Conservation (phyloP, 108 stramenopile species). For the Tribonema minus region DNA sequence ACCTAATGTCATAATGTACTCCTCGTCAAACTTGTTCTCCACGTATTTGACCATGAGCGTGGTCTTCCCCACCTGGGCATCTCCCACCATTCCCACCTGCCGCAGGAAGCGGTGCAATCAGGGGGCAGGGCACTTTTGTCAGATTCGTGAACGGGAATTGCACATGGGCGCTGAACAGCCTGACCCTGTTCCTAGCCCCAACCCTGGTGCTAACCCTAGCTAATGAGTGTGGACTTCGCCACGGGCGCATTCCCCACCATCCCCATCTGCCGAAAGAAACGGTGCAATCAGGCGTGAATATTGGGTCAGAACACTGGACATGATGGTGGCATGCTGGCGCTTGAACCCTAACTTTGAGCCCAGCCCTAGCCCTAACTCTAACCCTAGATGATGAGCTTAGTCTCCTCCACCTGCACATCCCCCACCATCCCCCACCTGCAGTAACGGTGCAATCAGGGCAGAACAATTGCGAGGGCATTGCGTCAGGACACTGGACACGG, state of each 20-base stretch:
- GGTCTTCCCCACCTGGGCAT: constrained; percentile 63
- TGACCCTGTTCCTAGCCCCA: background rate
- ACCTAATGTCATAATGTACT: constrained; percentile 65
- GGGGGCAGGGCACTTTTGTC: background rate
- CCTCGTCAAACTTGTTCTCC: constrained; percentile 62
- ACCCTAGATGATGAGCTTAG: no score
- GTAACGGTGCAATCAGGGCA: no score
- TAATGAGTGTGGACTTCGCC: constrained; percentile 63
- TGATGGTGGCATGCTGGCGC: background rate
- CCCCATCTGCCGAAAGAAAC: constrained; percentile 31
- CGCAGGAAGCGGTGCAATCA: background rate
- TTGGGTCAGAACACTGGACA: background rate
- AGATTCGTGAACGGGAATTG: background rate
- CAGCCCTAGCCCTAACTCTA: no score
- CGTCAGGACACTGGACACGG: background rate
- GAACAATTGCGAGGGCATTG: background rate
- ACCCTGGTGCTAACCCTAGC: background rate
- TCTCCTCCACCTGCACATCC: no score
- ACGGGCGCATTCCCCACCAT: constrained; percentile 59
- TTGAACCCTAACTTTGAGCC: background rate
- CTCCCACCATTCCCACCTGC: constrained; percentile 56
- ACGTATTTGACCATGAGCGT: constrained; percentile 67
- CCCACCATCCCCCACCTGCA: no score
- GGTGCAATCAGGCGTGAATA: background rate
- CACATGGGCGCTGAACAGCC: background rate